Percentiles rank a stretch among this genome's conserved stretches.
Evolutionary conservation across 164 flowering plant genomes (phyloP).

Genomic region (Paratinospora sagittata): DNA sequence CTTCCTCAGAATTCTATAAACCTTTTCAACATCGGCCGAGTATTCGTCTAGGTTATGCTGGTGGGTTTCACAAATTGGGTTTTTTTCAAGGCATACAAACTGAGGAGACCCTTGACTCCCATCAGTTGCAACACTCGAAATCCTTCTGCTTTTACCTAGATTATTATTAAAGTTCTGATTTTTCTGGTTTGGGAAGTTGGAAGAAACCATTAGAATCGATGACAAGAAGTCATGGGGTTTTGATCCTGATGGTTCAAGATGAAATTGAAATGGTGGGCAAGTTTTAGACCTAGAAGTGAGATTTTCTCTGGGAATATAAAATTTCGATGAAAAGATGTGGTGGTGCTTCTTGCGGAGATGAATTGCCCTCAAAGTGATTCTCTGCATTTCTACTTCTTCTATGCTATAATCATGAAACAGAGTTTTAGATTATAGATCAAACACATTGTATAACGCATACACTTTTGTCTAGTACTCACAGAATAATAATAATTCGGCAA

Average conservation of each 20-base stretch:
- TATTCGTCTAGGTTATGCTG: conserved; percentile 34
- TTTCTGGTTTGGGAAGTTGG: neutral
- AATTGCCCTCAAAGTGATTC: neutral
- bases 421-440: too few relatives aligned
- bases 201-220: conserved; percentile 11
- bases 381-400: conserved; percentile 5
- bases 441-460: too few relatives aligned
- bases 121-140: conserved; percentile 2
- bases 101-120: conserved; percentile 16
- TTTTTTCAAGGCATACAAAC: conserved; percentile 28
- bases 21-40: conserved; percentile 61
- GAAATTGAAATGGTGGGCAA: neutral
- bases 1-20: conserved; percentile 58
- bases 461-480: too few relatives aligned
- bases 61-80: neutral
- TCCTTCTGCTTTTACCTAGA: neutral
- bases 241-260: neutral
- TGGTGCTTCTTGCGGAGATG: conserved; percentile 7
- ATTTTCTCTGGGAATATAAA: conserved; percentile 1
- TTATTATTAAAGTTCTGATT: neutral
- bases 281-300: neutral
- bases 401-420: too few relatives aligned
- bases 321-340: neutral
- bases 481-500: too few relatives aligned
- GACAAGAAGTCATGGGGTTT: conserved; percentile 4